Conservation (phyloP, 2,329 filamentous ascomycete species). For the Penicillium polonicum region DNA sequence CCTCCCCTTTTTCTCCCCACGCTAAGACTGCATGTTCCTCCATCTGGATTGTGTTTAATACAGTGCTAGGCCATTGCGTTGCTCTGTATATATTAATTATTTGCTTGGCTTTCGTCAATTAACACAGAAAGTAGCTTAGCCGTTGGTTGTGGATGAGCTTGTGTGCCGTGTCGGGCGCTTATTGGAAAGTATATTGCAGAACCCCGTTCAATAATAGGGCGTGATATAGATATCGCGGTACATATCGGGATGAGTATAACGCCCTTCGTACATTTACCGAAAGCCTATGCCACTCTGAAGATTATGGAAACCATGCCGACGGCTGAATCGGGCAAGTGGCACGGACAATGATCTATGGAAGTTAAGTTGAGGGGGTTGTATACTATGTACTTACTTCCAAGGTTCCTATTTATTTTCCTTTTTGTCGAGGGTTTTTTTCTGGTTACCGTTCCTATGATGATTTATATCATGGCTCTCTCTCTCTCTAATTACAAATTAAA, state of each 20-base stretch:
- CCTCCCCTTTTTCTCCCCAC: not conserved
- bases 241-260: not conserved
- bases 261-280: not conserved
- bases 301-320: conserved; percentile 9
- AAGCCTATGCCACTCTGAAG: conserved; percentile 11
- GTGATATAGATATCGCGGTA: not conserved
- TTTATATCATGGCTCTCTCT: not conserved
- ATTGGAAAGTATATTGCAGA: conserved; percentile 6
- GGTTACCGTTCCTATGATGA: no score
- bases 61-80: conserved; percentile 6
- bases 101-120: not conserved
- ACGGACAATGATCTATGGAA: conserved; percentile 12
- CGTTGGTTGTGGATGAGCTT: not conserved
- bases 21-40: conserved; percentile 4
- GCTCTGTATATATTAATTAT: not conserved
- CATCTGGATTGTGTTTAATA: conserved; percentile 3
- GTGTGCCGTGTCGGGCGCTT: conserved; percentile 16
- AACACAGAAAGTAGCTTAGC: not conserved
- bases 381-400: not conserved
- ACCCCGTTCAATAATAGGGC: not conserved
- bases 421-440: not conserved
- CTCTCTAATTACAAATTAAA: not conserved
- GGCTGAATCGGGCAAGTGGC: conserved; percentile 15
- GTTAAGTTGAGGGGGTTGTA: not conserved
- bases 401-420: not conserved